Conservation (phyloP, 768 basidiomycete genomes). For the Lentinula guzmanii region DNA sequence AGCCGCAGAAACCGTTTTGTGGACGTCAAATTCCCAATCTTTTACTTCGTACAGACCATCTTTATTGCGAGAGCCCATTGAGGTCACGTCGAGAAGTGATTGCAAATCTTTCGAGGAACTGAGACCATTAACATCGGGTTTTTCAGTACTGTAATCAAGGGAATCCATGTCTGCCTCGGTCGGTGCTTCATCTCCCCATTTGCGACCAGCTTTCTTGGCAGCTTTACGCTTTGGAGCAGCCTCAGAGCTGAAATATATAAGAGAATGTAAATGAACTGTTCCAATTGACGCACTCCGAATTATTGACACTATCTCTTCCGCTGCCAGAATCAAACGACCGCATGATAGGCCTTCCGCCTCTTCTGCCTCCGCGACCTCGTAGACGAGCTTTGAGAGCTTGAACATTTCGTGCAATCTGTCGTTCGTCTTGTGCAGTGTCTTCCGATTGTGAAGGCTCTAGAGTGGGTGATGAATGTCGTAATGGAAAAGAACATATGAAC, state of each 20-base stretch:
- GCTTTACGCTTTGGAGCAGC: conserved; percentile 54
- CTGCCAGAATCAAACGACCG: conserved; percentile 43
- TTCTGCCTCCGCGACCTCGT: conserved; percentile 65
- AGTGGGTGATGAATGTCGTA: conserved; percentile 1
- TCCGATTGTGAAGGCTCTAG: conserved; percentile 43
- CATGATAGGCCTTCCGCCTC: conserved; percentile 41
- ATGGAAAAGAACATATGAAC: neutral
- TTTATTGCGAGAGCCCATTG: conserved; percentile 68
- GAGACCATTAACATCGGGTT: conserved; percentile 28
- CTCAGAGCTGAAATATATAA: conserved; percentile 43
- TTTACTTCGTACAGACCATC: conserved; percentile 64
- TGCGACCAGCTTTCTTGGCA: conserved; percentile 72
- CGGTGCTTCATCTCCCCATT: conserved; percentile 84
- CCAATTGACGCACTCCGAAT: conserved; percentile 59
- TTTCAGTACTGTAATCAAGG: conserved; percentile 79
- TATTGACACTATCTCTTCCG: conserved; percentile 55
- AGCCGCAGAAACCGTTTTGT: conserved; percentile 50
- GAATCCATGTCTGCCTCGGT: conserved; percentile 89
- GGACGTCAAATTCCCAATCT: conserved; percentile 74
- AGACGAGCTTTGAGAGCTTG: conserved; percentile 83
- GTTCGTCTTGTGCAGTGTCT: conserved; percentile 64
- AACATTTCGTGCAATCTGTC: conserved; percentile 89
- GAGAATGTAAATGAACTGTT: neutral
- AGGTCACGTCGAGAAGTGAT: conserved; percentile 60
- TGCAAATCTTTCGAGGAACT: conserved; percentile 45